Evolutionary conservation across 352 stramenopile species (phyloP), one percentile per base, ranked within the genome.

Genomic region (Phytophthora pluvialis): DNA sequence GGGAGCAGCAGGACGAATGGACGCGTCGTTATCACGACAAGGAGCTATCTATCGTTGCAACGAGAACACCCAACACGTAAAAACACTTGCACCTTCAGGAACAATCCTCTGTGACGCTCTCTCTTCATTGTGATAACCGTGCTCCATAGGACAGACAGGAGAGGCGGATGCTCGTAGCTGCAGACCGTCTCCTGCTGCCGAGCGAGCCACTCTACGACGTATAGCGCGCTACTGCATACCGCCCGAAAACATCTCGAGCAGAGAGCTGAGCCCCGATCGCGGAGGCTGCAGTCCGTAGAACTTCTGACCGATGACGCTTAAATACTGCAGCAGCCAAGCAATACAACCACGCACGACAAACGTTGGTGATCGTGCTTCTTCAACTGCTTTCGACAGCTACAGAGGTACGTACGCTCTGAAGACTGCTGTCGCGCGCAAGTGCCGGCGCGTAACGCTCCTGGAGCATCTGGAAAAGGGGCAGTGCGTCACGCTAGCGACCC

Each of bases 401-500:
- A 21, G 21, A 2, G 45, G 21, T 38, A 85, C 81, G 61, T 90
- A 96, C 89, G 45, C 66, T 95, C 67, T 89, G 84, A 12, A 97
- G 73, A 31, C 84, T 82, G 21, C 64, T 64, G 46, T 97, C 89
- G 39, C 89, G 86, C 50, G 82, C 82, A 44, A 97, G 73, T 44
- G 87, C 85, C 3, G 74, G 52, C 1, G 83, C 75, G 64, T 95
- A 97, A 10, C 83, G 85, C 55, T 97, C 89, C 60, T 95, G 80
- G 6, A 97, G 84, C 67, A 95, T 78, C 52, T 95, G 88, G 66
- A 95, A 97, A 12, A 97, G 76, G 8, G 89, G 86, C 15, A 94
- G 58, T 38, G 89, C 89, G 62, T 96, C 83, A 32, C 89, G 78
- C 89, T 96, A 39, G 44, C 8, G 58, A 35, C 28, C 31, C 3